Evolutionary conservation across 2,329 filamentous ascomycete species (phyloP).

Genomic region (Fusarium sp.): DNA sequence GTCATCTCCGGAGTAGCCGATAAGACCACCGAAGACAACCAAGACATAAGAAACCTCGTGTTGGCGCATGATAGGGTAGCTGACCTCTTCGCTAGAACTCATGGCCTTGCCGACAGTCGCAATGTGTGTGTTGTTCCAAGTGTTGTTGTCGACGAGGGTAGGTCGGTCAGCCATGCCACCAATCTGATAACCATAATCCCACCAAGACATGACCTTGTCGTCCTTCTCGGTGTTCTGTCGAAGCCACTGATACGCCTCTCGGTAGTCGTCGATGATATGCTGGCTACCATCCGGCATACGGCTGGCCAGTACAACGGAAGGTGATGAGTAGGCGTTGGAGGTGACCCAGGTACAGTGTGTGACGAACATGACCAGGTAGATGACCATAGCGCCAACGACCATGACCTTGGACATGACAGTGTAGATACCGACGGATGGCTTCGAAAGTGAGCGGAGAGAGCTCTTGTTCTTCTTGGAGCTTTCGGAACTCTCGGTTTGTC

Average conservation of each 20-base stretch:
- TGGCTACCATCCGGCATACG: slow-evolving; percentile 93
- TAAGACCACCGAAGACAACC: slow-evolving; percentile 92
- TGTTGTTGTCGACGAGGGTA: slow-evolving; percentile 99
- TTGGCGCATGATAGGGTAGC: slow-evolving; percentile 97
- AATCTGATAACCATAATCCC: slow-evolving; percentile 99
- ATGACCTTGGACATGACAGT: slow-evolving; percentile 80
- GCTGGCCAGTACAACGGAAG: slow-evolving; percentile 94
- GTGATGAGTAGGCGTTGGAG: slow-evolving; percentile 98
- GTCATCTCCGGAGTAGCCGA: slow-evolving; percentile 98
- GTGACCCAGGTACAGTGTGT: slow-evolving; percentile 99
- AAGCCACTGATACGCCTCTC: slow-evolving; percentile 99
- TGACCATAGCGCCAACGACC: slow-evolving; percentile 76
- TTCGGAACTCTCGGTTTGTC: slow-evolving; percentile 58
- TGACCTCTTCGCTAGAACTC: slow-evolving; percentile 97
- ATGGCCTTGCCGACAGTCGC: slow-evolving; percentile 99
- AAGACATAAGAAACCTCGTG: slow-evolving; percentile 99
- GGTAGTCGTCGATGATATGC: slow-evolving; percentile 99
- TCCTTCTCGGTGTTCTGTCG: slow-evolving; percentile 95
- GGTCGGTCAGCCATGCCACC: slow-evolving; percentile 98
- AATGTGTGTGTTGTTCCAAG: slow-evolving; percentile 99
- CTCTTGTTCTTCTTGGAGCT: slow-evolving; percentile 66
- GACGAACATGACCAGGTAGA: slow-evolving; percentile 93
- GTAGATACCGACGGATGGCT: slow-evolving; percentile 86
- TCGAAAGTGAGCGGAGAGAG: slow-evolving; percentile 75
- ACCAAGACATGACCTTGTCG: slow-evolving; percentile 99